These are phyloP conservation scores for Brassica balearica DNA, from an alignment of 441 rosid genomes.

Conservation along the genomic window DNA sequence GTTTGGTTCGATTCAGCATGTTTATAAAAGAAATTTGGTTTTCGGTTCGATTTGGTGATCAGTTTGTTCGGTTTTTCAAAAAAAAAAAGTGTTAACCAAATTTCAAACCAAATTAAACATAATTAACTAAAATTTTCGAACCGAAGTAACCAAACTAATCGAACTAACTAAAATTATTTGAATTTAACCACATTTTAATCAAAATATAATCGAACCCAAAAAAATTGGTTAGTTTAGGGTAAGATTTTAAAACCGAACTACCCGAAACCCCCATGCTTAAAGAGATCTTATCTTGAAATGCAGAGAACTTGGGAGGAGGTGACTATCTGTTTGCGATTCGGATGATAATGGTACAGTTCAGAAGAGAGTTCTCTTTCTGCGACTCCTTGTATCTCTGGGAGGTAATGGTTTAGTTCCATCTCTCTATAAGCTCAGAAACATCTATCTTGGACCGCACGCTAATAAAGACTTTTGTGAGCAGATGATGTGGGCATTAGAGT, in stretches of 20 bases:
- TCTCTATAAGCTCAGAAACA: not conserved
- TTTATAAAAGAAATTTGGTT: too few relatives aligned
- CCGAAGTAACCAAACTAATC: too few relatives aligned
- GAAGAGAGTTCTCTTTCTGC: constrained; percentile 94
- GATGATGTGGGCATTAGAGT: constrained; percentile 99
- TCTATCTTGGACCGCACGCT: not conserved
- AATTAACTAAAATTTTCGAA: too few relatives aligned
- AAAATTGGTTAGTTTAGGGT: too few relatives aligned
- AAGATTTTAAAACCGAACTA: too few relatives aligned
- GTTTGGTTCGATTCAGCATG: too few relatives aligned
- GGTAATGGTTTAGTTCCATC: constrained; percentile 51
- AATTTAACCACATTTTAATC: not conserved
- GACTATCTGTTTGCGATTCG: constrained; percentile 94
- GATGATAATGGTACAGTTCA: constrained; percentile 96
- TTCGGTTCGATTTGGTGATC: too few relatives aligned
- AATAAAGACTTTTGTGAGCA: constrained; percentile 8
- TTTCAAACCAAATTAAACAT: too few relatives aligned
- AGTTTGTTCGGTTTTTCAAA: too few relatives aligned
- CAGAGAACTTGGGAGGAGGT: constrained; percentile 96
- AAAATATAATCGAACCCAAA: not conserved
- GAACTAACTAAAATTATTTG: too few relatives aligned
- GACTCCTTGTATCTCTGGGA: constrained; percentile 98
- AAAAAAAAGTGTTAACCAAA: too few relatives aligned
- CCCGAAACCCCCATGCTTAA: not conserved
- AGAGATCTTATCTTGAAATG: constrained; percentile 26